phyloP scores from a whole-genome alignment of 331 rosid genomes.

The Malus hybrid region DNA sequence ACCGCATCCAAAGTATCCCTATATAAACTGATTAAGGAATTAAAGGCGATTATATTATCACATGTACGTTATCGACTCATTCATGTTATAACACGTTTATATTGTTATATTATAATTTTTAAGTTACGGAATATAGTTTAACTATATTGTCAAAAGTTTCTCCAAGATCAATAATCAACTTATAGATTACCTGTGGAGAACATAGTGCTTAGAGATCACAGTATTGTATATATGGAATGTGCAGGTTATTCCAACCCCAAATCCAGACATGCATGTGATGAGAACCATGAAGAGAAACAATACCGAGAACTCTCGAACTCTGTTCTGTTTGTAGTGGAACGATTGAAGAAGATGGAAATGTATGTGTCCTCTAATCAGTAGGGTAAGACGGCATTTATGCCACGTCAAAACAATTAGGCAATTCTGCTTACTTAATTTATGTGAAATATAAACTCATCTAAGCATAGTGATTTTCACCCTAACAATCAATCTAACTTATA shows the following conservation, averaged over 20 bases:
- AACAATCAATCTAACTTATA: background rate
- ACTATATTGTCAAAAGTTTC: no score
- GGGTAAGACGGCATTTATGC: conserved; percentile 2
- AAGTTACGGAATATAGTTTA: no score
- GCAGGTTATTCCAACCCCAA: background rate
- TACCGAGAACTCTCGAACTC: conserved; percentile 13
- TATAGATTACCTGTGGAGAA: background rate
- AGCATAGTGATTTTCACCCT: conserved; percentile 12
- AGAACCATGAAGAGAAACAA: conserved; percentile 6
- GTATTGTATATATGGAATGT: background rate
- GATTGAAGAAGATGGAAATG: background rate
- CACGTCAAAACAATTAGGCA: background rate
- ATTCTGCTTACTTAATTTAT: background rate
- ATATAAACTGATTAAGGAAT: no score
- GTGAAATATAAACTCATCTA: background rate
- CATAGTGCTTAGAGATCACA: background rate
- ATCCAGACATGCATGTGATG: background rate
- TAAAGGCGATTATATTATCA: no score
- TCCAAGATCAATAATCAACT: no score
- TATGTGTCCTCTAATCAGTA: background rate
- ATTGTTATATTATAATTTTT: no score
- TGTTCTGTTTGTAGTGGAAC: conserved; percentile 7
- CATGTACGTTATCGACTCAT: background rate
- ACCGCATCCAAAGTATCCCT: no score
- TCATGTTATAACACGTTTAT: background rate